A percentile compares a stretch with the other conserved stretches of the same genome.
phyloP scores from a whole-genome alignment of 1,284 basidiomycete species.

The Cutaneotrichosporon dermatis region DNA sequence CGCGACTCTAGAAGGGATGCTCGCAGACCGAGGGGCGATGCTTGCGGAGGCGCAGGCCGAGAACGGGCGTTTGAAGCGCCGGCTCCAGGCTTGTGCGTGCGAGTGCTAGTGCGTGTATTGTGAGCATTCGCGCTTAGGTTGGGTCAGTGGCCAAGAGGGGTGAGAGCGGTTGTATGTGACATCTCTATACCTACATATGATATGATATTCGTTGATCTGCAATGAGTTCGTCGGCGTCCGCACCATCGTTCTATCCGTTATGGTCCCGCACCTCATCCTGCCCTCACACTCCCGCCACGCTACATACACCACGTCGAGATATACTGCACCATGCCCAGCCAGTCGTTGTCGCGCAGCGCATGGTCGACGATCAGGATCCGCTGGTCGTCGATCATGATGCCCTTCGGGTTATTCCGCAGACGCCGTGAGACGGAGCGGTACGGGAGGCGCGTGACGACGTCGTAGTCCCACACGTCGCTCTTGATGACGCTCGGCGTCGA shows the following conservation, averaged over 20 bases:
- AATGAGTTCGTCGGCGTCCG: too few species aligned
- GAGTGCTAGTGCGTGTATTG: too few species aligned
- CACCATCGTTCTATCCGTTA: too few species aligned
- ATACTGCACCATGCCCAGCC: not conserved
- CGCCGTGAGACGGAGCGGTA: constrained; percentile 27
- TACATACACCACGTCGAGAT: constrained; percentile 3
- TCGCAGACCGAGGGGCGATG: not conserved
- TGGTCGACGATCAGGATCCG: not conserved
- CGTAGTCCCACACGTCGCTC: constrained; percentile 28
- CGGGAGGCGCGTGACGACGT: constrained; percentile 29
- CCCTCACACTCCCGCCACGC: too few species aligned
- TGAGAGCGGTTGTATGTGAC: too few species aligned
- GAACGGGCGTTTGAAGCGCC: constrained; percentile 1
- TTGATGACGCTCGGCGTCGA: constrained; percentile 20
- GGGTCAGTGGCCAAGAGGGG: too few species aligned
- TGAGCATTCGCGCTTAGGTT: too few species aligned
- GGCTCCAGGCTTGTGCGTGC: not conserved
- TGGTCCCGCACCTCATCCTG: too few species aligned
- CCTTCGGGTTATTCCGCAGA: constrained; percentile 25
- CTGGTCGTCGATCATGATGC: constrained; percentile 47
- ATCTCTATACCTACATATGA: too few species aligned
- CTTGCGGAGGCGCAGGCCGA: not conserved
- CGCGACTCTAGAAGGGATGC: constrained; percentile 1
- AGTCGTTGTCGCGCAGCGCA: not conserved
- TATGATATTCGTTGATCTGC: too few species aligned